phyloP scores from a whole-genome alignment of 352 stramenopile species.

The Aphanomyces euteiches region DNA sequence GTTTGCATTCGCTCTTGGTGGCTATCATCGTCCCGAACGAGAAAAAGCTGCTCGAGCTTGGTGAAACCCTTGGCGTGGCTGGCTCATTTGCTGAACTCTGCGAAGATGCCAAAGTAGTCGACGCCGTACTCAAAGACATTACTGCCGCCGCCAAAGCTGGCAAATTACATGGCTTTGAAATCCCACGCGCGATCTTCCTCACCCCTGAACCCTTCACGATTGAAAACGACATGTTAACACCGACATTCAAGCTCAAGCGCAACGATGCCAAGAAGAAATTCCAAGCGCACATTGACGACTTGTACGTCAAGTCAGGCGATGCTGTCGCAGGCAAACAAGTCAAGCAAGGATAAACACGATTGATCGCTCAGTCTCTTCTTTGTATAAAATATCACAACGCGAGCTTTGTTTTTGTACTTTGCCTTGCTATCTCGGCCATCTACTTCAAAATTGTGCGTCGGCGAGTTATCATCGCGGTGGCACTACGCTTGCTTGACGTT shows the following conservation, averaged over 20 bases:
- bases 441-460: no score
- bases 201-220: neutral
- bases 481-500: neutral
- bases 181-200: neutral
- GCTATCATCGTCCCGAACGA: constrained; percentile 92
- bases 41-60: constrained; percentile 60
- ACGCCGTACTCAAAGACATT: neutral
- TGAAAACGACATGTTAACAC: neutral
- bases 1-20: constrained; percentile 90
- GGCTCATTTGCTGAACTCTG: constrained; percentile 28
- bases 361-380: no score
- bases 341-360: neutral
- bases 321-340: neutral
- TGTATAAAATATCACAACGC: no score
- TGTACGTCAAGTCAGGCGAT: neutral
- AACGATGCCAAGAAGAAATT: constrained; percentile 3
- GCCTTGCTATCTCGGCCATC: no score
- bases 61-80: constrained; percentile 6
- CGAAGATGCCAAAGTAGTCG: constrained; percentile 20
- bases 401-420: no score
- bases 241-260: neutral
- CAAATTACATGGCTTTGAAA: neutral
- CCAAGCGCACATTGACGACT: neutral
- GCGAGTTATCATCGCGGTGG: no score
- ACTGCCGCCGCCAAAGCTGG: neutral